Evolutionary conservation across 306 rosid genomes (phyloP).

Genomic region (Cucumis hystrix): DNA sequence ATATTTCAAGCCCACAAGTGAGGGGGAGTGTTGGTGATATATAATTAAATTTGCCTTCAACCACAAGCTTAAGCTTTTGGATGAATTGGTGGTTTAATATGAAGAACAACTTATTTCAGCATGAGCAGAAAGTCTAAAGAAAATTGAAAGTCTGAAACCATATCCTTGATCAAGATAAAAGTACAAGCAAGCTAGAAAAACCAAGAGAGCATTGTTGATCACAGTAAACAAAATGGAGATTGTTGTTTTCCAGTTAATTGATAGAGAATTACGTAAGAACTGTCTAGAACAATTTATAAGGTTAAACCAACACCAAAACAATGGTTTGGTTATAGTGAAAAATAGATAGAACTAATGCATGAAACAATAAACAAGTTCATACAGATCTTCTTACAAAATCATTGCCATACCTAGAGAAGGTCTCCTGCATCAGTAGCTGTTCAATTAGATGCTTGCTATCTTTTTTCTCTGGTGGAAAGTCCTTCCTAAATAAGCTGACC

Average conservation of each 20-base stretch:
- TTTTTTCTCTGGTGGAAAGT: constrained; percentile 28
- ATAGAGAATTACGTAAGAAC: neutral
- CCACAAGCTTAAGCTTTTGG: too few species aligned
- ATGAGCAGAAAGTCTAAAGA: neutral
- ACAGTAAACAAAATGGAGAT: neutral
- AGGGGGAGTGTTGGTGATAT: too few species aligned
- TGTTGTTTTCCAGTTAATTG: neutral
- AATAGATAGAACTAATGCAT: neutral
- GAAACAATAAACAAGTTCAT: neutral
- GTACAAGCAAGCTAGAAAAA: neutral
- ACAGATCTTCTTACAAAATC: neutral
- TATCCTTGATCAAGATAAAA: neutral
- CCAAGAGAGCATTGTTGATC: neutral
- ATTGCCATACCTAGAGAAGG: constrained; percentile 65
- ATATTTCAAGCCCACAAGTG: too few species aligned
- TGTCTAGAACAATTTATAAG: neutral
- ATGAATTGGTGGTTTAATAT: too few species aligned
- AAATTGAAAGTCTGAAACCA: neutral
- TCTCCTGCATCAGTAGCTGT: constrained; percentile 58
- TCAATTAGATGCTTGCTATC: constrained; percentile 47
- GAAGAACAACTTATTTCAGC: neutral
- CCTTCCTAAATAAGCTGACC: constrained; percentile 19
- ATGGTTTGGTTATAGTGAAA: neutral
- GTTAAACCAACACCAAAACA: neutral
- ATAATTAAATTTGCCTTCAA: too few species aligned